Conservation (phyloP, 163 green algal genomes). For the Coccomyxa subellipsoidea region DNA sequence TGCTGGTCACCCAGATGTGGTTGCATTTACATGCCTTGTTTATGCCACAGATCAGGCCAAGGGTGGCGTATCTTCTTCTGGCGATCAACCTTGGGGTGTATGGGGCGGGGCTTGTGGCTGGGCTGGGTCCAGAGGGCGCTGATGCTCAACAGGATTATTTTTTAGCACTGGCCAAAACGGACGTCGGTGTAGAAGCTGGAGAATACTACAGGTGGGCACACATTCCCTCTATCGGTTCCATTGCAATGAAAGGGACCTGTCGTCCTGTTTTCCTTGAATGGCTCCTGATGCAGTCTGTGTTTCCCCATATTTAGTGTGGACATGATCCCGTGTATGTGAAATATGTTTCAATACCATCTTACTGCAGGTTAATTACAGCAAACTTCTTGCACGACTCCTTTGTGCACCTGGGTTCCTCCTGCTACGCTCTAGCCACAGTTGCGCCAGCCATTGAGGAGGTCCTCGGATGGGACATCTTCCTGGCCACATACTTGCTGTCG, state of each 20-base stretch:
- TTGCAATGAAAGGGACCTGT: too few relatives aligned
- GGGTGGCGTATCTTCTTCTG: conserved; percentile 10
- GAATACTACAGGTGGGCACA: conserved; percentile 18
- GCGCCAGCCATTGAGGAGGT: conserved; percentile 23
- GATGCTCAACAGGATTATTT: conserved; percentile 23
- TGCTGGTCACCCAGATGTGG: not conserved
- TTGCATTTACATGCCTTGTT: not conserved
- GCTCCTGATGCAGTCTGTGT: too few relatives aligned
- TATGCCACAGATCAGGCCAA: not conserved
- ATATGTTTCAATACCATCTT: not conserved
- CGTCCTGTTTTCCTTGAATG: too few relatives aligned
- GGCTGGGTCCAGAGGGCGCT: conserved; percentile 1
- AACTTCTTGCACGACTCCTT: conserved; percentile 27
- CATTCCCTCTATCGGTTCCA: too few relatives aligned
- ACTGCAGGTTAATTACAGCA: conserved; percentile 16
- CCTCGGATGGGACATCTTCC: conserved; percentile 14
- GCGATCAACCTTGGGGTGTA: conserved; percentile 18
- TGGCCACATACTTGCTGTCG: conserved; percentile 18
- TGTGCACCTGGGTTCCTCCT: conserved; percentile 21
- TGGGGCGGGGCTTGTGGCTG: not conserved
- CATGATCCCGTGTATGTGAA: too few relatives aligned
- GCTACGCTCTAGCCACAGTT: conserved; percentile 15
- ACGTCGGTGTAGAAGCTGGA: conserved; percentile 6
- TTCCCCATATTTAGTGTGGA: too few relatives aligned
- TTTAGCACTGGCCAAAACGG: conserved; percentile 13